Base-by-base conservation (phyloP, 108 stramenopile genomes). In the Phaeodactylum tricornutum region DNA sequence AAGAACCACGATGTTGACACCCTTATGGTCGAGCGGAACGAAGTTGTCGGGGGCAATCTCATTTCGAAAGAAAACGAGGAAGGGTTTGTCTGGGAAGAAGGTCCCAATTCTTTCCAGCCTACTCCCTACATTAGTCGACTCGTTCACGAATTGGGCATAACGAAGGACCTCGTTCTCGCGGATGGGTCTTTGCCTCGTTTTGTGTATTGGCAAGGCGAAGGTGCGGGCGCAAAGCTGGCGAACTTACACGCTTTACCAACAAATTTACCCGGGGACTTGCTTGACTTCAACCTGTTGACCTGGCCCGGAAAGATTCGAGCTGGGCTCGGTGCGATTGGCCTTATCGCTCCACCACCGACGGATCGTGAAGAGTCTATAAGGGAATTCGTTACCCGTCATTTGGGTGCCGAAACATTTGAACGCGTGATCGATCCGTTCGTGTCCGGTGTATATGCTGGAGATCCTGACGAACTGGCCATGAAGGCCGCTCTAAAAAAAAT, bases 261-360 rank as follows among this genome's bases (percentile, higher is more conserved):
- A 46, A 84, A 80, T 29, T 41, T 94, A 4, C 54, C 55, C 20
- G 87, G 83, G 24, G 73, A 91, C 39, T 62, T 91, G 19, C 17
- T 52, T 9, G 50, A 52, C 39, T 52, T 52, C 23, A 38, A 38
- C 24, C 53, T 72, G 11, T 73, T 98, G 4, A 72, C 85, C 0
- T 93, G 92, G 89, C 93, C 93, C 1, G 97, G 93, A 0, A 87
- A 82, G 41, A 94, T 96, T 56, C 86, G 97, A 14, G 97, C 95
- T 3, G 95, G 75, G 0, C 68, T 96, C 29, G 97, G 97, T 29
- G 93, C 94, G 15, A 80, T 98, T 36, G 35, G 92, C 0, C 77
- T 75, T 0, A 87, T 84, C 47, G 61, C 64, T 0, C 76, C 88
- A 17, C 61, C 71, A 42, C 70, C 87, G 27, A 52, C 53, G 7